Base-by-base conservation (phyloP, 768 basidiomycete species). In the Rhizopogon roseolus region DNA sequence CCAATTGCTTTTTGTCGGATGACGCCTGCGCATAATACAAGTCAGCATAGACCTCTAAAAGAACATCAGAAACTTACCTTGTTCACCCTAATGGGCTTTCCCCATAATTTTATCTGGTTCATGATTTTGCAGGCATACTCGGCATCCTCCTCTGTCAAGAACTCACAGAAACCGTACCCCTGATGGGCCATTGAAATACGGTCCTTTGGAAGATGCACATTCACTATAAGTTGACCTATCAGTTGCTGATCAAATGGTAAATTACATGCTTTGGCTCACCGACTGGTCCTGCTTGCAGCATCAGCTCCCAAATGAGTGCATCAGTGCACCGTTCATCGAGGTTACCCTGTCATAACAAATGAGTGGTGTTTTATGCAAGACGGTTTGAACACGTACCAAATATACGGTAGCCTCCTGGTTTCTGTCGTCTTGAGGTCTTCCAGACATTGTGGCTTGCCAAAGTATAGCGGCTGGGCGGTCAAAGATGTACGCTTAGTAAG, bases 91-190 rank as follows among this genome's bases (percentile, higher is more conserved):
- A 99, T 97, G 32, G 97, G 97, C 68, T 98, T 98, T 25, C 97
- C 97, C 84, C 90, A 99, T 50, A 99, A 72, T 72, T 99, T 99
- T 68, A 99, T 98, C 79, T 98, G 96, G 69, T 99, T 99, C 96
- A 98, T 98, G 63, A 98, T 98, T 80, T 98, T 97, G 81, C 96
- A 98, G 54, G 94, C 96, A 71, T 99, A 99, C 73, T 99, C 97
- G 57, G 97, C 94, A 74, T 98, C 97, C 70, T 97, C 95, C 76
- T 98, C 95, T 38, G 94, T 94, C 72, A 96, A 76, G 71, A 99
- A 98, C 78, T 99, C 97, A 81, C 96, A 98, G 75, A 99, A 99
- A 39, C 97, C 97, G 73, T 98, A 99, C 44, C 97, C 97, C 73
- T 99, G 97, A 68, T 98, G 97, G 1, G 91, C 81, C 91, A 95